Evolutionary conservation across 805 yeast species (phyloP).

Genomic region (Hanseniaspora vineae): DNA sequence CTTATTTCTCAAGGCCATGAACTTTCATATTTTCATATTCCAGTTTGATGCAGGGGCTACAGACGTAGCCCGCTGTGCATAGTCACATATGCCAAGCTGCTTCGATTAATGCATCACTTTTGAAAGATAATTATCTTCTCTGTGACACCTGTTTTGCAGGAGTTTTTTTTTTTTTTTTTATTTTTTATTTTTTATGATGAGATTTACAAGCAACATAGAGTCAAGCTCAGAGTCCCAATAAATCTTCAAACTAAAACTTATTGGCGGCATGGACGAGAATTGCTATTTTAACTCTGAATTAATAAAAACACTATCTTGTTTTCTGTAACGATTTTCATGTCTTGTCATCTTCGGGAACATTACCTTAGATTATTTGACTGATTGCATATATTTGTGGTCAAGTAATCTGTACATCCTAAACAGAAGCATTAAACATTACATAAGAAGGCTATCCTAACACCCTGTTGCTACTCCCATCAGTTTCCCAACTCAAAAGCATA

Average conservation of each 20-base stretch:
- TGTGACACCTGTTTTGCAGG: not conserved
- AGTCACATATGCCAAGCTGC: constrained; percentile 57
- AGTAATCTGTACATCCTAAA: no score
- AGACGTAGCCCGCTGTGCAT: constrained; percentile 26
- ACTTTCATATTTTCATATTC: constrained; percentile 26
- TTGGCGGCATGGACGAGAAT: constrained; percentile 48
- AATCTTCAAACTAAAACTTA: constrained; percentile 15
- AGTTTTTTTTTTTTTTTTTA: not conserved
- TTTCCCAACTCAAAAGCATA: constrained; percentile 58
- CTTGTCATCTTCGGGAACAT: no score
- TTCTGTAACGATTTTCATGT: no score
- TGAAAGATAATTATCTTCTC: no score
- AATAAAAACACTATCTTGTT: no score
- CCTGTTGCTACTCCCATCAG: not conserved
- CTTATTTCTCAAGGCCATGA: constrained; percentile 62
- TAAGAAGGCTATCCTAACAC: not conserved
- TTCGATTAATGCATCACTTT: not conserved
- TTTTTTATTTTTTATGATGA: constrained; percentile 41
- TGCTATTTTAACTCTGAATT: constrained; percentile 31
- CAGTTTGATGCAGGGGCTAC: constrained; percentile 19
- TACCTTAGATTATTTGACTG: no score
- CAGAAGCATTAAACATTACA: no score
- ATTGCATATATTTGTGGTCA: no score
- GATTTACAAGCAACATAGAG: constrained; percentile 70
- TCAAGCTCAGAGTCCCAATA: constrained; percentile 66